phyloP scores from a whole-genome alignment of 805 yeast species.

The Yamadazyma phyllophila region DNA sequence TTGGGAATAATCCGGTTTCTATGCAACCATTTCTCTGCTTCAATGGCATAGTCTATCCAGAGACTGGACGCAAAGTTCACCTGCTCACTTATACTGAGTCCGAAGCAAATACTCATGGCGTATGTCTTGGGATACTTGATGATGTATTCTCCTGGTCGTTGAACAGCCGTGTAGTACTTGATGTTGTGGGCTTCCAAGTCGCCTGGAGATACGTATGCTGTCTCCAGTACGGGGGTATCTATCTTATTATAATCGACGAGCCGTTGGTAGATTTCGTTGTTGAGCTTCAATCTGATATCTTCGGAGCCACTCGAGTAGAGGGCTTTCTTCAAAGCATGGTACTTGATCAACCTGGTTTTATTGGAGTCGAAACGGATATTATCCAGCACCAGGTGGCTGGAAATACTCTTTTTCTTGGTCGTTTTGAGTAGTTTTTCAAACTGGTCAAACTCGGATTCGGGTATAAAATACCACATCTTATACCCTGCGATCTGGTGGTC shows the following conservation, averaged over 20 bases:
- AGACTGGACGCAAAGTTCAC: constrained; percentile 54
- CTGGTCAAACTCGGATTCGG: constrained; percentile 50
- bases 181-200: constrained; percentile 49
- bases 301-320: neutral
- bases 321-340: constrained; percentile 1
- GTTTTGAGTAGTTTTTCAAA: constrained; percentile 30
- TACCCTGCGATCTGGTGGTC: constrained; percentile 59
- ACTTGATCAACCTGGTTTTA: neutral
- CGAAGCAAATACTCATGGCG: constrained; percentile 50
- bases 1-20: constrained; percentile 49
- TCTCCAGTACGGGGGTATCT: neutral
- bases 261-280: constrained; percentile 23
- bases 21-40: constrained; percentile 51
- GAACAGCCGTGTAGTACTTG: constrained; percentile 45
- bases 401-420: neutral
- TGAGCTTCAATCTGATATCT: constrained; percentile 29
- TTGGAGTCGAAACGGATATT: neutral
- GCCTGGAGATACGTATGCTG: constrained; percentile 41
- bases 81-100: constrained; percentile 55
- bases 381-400: neutral
- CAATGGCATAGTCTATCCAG: constrained; percentile 53
- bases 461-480: constrained; percentile 62
- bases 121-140: constrained; percentile 58
- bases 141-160: constrained; percentile 60
- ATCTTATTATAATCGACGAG: constrained; percentile 20